These are phyloP conservation scores for Trichosporon ovoides DNA, from an alignment of 1,284 basidiomycete species.

Conservation along the genomic window DNA sequence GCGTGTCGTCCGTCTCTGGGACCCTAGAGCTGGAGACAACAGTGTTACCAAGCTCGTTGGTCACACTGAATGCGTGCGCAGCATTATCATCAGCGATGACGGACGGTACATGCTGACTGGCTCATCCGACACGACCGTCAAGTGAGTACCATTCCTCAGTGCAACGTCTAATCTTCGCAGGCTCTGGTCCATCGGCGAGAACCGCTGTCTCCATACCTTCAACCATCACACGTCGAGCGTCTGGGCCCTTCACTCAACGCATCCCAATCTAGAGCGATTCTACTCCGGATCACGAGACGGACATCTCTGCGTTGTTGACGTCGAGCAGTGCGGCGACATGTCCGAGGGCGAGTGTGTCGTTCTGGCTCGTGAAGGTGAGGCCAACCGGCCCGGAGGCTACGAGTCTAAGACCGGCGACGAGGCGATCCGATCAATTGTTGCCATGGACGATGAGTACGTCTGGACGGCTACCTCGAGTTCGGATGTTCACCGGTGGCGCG, in stretches of 20 bases:
- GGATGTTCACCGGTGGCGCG: conserved; percentile 73
- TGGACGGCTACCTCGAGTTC: conserved; percentile 88
- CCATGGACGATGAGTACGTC: conserved; percentile 75
- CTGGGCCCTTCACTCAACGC: conserved; percentile 83
- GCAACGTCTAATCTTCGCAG: conserved; percentile 53
- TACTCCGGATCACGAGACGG: conserved; percentile 94
- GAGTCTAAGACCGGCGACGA: conserved; percentile 52
- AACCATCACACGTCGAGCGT: conserved; percentile 92
- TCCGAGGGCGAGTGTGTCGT: conserved; percentile 85
- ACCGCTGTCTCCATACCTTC: conserved; percentile 91
- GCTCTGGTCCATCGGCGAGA: conserved; percentile 85
- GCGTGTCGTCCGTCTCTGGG: conserved; percentile 84
- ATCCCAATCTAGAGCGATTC: conserved; percentile 84
- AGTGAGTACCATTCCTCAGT: conserved; percentile 28
- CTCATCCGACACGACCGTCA: conserved; percentile 70
- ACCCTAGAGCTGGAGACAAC: conserved; percentile 66
- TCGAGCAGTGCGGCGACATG: conserved; percentile 71
- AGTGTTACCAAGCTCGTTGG: conserved; percentile 71
- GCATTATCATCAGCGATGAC: conserved; percentile 82
- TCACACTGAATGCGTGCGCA: conserved; percentile 92
- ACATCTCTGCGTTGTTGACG: conserved; percentile 81
- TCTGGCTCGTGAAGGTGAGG: conserved; percentile 62
- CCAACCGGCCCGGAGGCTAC: conserved; percentile 18
- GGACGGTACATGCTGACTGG: conserved; percentile 84
- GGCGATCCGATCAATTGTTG: conserved; percentile 78